Percentiles rank a stretch among this genome's conserved stretches.
These are phyloP conservation scores for Lecanicillium sp. DNA, from an alignment of 2,329 filamentous ascomycete species.

Conservation along the genomic window DNA sequence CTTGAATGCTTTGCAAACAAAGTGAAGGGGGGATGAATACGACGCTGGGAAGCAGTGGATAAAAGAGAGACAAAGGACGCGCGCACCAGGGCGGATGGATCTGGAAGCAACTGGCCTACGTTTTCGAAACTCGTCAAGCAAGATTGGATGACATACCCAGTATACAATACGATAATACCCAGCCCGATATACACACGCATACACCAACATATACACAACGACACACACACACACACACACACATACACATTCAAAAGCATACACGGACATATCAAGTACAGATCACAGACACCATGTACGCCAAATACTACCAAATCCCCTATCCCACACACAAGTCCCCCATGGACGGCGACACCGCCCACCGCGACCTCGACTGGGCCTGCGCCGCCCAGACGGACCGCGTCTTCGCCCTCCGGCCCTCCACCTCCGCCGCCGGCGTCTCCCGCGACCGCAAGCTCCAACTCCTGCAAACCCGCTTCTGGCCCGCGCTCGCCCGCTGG, in stretches of 20 bases:
- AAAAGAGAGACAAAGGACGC: background rate
- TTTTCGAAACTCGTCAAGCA: constrained; percentile 12
- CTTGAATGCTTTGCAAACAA: no score
- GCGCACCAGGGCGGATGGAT: constrained; percentile 11
- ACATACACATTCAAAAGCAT: background rate
- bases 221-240: background rate
- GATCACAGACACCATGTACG: constrained; percentile 6
- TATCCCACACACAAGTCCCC: constrained; percentile 21
- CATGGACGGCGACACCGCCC: constrained; percentile 19
- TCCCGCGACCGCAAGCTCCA: constrained; percentile 18
- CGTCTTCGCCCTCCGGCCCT: constrained; percentile 16
- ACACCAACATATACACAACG: background rate
- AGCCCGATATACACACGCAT: background rate
- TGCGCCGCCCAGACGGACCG: constrained; percentile 18
- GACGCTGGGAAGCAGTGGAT: background rate
- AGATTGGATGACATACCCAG: constrained; percentile 5
- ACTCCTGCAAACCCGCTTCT: constrained; percentile 21
- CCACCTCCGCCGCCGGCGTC: constrained; percentile 12
- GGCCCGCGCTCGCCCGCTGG: constrained; percentile 22
- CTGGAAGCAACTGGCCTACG: constrained; percentile 11
- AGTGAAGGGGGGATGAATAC: no score
- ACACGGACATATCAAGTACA: background rate
- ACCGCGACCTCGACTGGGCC: constrained; percentile 20
- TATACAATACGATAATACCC: background rate
- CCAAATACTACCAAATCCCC: constrained; percentile 15